Conservation (phyloP, 129 eudicot species). For the Deinandra increscens region DNA sequence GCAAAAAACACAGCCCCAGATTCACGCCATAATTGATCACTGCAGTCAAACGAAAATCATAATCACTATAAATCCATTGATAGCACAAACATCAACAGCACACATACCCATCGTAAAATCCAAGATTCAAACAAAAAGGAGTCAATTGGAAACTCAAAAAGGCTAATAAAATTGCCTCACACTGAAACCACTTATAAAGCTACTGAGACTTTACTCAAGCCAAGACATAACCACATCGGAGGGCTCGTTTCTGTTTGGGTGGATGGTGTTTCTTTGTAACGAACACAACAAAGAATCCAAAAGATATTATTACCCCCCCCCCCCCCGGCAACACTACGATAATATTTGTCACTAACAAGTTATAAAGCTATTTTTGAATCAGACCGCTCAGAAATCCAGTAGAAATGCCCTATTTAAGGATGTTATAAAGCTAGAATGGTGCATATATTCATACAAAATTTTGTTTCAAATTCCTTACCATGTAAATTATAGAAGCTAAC, state of each 20-base stretch:
- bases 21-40: no score
- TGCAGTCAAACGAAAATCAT: no score
- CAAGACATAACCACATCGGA: no score
- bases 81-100: no score
- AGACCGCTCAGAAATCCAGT: slow-evolving; percentile 34
- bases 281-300: slow-evolving; percentile 55
- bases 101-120: no score
- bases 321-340: slow-evolving; percentile 52
- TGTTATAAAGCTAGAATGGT: background rate
- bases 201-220: no score
- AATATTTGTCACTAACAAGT: background rate
- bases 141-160: no score
- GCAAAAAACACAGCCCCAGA: no score
- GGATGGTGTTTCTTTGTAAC: slow-evolving; percentile 19
- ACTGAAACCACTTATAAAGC: no score
- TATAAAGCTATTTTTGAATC: slow-evolving; percentile 43
- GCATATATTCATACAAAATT: background rate
- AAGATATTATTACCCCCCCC: slow-evolving; percentile 38
- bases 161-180: no score
- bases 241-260: slow-evolving; percentile 25
- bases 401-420: slow-evolving; percentile 37
- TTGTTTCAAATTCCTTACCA: slow-evolving; percentile 23
- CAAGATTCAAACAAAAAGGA: no score
- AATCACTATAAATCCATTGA: no score
- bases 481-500: slow-evolving; percentile 37